Base-by-base conservation (phyloP, 495 filamentous ascomycete genomes). In the Annulohypoxylon stygium region DNA sequence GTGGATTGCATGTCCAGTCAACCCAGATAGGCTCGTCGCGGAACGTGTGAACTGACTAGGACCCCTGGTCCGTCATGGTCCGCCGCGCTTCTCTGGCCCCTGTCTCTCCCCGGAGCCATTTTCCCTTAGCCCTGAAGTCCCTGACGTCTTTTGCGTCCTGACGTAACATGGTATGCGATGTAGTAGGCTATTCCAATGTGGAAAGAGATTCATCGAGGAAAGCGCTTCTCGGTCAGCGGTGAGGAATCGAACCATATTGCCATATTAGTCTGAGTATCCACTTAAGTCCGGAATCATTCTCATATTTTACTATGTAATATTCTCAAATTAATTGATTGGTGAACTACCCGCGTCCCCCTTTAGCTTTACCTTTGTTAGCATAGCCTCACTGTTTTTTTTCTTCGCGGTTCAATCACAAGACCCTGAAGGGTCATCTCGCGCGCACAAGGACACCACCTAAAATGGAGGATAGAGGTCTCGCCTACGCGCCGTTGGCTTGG, bases 221-320 rank as follows among this genome's bases (percentile, higher is more conserved):
- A 61, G 51, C 60, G 62, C 53, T 12, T 20, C 64, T 75, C 72
- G 72, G 72, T 75, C 67, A 75, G 72, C 72, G 72, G 72, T 75
- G 72, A 71, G 64, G 59, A 67, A 75, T 75, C 67, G 72, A 75
- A 75, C 72, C 72, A 75, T 75, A 61, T 36, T 67, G 55, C 72
- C 72, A 75, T 71, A 61, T 54, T 67, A 55, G 53, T 60, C 58
- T 18, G 43, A 51, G 71, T 64, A 65, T 51, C 72, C 72, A 71
- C 67, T 33, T 58, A 61, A 61, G 47, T 70, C 64, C 71, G 67
- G 55, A 67, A 45, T 67, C 26, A 50, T 61, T 70, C 50, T 70
- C 57, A 64, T 26, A 67, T 58, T 64, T 30, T 30, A 30, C 30
- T 30, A 30, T 3, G 30, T 30, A 9, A 39, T 39, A 48, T 60